These are phyloP conservation scores for Smallanthus sonchifolius DNA, from an alignment of 129 eudicot species.

Conservation along the genomic window DNA sequence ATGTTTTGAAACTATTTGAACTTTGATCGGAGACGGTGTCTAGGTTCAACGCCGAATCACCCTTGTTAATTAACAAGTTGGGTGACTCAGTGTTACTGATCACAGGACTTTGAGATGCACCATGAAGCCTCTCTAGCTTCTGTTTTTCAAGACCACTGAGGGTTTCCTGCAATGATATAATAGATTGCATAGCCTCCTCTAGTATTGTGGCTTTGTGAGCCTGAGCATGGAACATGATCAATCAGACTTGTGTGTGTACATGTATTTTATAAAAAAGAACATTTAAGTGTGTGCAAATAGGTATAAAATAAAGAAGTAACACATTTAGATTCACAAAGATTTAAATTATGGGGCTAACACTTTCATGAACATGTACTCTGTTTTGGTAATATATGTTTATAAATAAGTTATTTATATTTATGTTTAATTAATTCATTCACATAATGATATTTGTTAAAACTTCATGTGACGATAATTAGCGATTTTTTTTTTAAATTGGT, in stretches of 20 bases:
- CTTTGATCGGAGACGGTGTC: neutral
- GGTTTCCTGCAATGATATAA: slow-evolving; percentile 42
- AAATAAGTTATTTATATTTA: too few species aligned
- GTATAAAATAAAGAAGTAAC: too few species aligned
- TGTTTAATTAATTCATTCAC: too few species aligned
- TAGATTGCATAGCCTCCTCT: slow-evolving; percentile 59
- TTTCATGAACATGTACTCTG: too few species aligned
- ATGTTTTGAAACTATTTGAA: slow-evolving; percentile 41
- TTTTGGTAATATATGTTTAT: too few species aligned
- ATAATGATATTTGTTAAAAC: too few species aligned
- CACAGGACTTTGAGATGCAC: slow-evolving; percentile 6
- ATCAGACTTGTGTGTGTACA: neutral
- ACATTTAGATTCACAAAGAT: neutral
- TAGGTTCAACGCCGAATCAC: neutral
- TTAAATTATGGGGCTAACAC: neutral
- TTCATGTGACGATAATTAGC: too few species aligned
- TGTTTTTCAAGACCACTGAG: slow-evolving; percentile 48
- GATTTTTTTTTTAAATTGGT: too few species aligned
- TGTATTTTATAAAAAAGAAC: neutral
- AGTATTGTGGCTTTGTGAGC: slow-evolving; percentile 60
- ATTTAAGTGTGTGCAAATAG: too few species aligned
- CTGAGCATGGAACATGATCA: slow-evolving; percentile 21
- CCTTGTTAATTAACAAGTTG: neutral
- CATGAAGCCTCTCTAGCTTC: slow-evolving; percentile 43
- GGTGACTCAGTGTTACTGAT: neutral